A percentile compares a stretch with the other conserved stretches of the same genome.
Evolutionary conservation across 2,329 filamentous ascomycete genomes (phyloP).

Genomic region (Apiospora hydei): DNA sequence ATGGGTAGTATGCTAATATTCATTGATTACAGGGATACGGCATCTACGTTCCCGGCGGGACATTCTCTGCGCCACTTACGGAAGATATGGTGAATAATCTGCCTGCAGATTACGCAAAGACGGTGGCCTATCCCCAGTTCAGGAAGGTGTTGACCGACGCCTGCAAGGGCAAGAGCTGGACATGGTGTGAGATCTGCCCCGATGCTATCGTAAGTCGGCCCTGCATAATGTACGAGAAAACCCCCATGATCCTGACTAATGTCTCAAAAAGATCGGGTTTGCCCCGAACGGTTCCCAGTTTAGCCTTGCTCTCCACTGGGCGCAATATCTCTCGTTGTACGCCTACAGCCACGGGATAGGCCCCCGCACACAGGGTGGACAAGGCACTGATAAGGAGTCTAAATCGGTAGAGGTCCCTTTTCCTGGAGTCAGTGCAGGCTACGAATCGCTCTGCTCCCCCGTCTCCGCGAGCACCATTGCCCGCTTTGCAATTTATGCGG

Average conservation of each 20-base stretch:
- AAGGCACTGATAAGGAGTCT: not conserved
- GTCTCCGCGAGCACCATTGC: slow-evolving; percentile 43
- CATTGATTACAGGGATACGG: slow-evolving; percentile 43
- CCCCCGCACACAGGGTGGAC: not conserved
- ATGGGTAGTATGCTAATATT: not conserved
- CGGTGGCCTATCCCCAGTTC: slow-evolving; percentile 45
- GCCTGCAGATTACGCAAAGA: slow-evolving; percentile 44
- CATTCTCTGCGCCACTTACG: slow-evolving; percentile 42
- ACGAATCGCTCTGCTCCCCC: slow-evolving; percentile 40
- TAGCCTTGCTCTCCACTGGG: slow-evolving; percentile 48
- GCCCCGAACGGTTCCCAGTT: slow-evolving; percentile 47
- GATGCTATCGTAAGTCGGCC: slow-evolving; percentile 42
- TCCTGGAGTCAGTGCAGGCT: slow-evolving; percentile 38
- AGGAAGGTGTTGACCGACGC: slow-evolving; percentile 41
- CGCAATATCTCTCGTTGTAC: slow-evolving; percentile 48
- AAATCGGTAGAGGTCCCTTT: slow-evolving; percentile 36
- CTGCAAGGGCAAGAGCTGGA: slow-evolving; percentile 42
- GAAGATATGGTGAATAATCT: slow-evolving; percentile 44
- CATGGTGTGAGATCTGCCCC: slow-evolving; percentile 48
- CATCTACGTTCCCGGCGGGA: slow-evolving; percentile 45
- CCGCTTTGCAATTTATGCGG: slow-evolving; percentile 41
- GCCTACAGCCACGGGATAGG: slow-evolving; percentile 37
- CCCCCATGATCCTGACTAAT: not conserved
- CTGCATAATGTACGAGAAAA: not conserved
- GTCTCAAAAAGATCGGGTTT: slow-evolving; percentile 39